A percentile compares a stretch with the other conserved stretches of the same genome.
Conservation (phyloP, 352 stramenopile genomes). For the Phytophthora cajani region DNA sequence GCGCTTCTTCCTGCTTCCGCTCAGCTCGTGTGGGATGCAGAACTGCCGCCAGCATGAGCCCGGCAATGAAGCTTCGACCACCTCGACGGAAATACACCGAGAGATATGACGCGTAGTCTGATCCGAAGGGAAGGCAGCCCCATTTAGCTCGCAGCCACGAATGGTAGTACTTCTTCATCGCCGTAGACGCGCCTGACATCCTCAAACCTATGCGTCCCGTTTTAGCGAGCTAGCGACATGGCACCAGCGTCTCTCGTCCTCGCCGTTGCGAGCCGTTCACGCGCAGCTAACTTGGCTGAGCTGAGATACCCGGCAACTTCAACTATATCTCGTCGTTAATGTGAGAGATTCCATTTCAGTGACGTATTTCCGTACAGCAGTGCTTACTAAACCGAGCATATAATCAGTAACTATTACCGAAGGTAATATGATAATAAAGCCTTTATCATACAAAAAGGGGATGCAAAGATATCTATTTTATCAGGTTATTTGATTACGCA, state of each 20-base stretch:
- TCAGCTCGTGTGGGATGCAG: conserved; percentile 25
- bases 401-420: too few relatives aligned
- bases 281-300: background rate
- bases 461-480: too few relatives aligned
- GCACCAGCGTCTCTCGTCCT: conserved; percentile 5
- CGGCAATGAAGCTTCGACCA: background rate
- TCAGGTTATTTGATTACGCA: too few relatives aligned
- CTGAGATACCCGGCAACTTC: background rate
- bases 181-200: background rate
- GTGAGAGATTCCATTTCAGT: background rate
- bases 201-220: conserved; percentile 6
- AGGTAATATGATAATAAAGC: too few relatives aligned
- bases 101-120: conserved; percentile 12
- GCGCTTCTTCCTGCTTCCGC: conserved; percentile 7
- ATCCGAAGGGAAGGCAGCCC: conserved; percentile 4
- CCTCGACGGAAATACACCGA: conserved; percentile 34
- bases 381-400: too few relatives aligned
- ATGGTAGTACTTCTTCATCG: background rate
- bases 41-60: conserved; percentile 14
- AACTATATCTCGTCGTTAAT: background rate
- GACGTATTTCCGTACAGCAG: background rate
- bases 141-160: conserved; percentile 26
- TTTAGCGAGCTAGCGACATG: conserved; percentile 11
- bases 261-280: conserved; percentile 23
- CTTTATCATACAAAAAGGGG: too few relatives aligned